Conservation (phyloP, 176 grass and related monocot species). For the Phyllostachys edulis region DNA sequence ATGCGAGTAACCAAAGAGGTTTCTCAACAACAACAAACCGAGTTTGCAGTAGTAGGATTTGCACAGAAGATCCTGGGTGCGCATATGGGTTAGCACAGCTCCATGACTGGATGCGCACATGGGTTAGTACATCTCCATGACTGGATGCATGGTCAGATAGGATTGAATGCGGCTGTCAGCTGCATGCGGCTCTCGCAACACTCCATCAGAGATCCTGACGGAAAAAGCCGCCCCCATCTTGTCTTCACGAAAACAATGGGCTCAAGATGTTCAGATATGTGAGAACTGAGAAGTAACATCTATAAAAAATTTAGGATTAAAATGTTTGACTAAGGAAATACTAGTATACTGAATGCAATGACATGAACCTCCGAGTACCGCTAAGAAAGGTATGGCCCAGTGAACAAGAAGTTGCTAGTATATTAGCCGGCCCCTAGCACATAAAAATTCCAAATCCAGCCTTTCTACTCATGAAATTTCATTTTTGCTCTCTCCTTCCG, state of each 20-base stretch:
- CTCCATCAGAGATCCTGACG: slow-evolving; percentile 17
- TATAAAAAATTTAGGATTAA: neutral
- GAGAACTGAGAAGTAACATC: neutral
- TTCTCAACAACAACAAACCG: neutral
- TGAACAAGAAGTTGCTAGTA: too few species aligned
- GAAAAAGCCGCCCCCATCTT: neutral
- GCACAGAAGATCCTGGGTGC: slow-evolving; percentile 16
- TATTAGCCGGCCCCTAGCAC: too few species aligned
- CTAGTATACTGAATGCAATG: neutral
- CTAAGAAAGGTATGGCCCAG: too few species aligned
- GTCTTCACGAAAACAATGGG: neutral
- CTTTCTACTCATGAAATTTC: too few species aligned
- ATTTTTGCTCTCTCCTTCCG: too few species aligned
- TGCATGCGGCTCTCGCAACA: neutral
- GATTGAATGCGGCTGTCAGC: slow-evolving; percentile 24
- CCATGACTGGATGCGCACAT: neutral
- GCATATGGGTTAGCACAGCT: slow-evolving; percentile 3
- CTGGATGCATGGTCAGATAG: neutral
- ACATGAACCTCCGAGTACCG: too few species aligned
- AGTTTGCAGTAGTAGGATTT: neutral
- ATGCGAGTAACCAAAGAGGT: neutral
- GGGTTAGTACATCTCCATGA: slow-evolving; percentile 4
- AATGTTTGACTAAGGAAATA: neutral
- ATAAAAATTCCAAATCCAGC: too few species aligned
- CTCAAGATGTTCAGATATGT: neutral